Base-by-base conservation (phyloP, 257 asterid species). In the Nicotiana otophora region DNA sequence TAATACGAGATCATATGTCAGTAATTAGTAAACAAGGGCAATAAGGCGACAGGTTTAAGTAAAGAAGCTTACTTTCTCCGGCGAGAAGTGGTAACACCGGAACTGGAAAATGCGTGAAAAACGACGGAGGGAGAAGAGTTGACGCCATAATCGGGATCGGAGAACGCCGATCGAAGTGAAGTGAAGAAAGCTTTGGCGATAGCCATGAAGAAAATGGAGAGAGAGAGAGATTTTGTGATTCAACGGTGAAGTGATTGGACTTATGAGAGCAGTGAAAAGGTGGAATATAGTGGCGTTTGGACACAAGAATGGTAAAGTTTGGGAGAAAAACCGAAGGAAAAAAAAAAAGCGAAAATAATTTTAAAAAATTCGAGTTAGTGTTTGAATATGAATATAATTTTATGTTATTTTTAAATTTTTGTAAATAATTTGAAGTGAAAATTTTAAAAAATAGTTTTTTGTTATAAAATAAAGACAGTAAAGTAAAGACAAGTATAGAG, bases 161-260 rank as follows among this genome's bases (percentile, higher is more conserved):
- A 51, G 91, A 83, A 26, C 91, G 84, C 39, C 85, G 82, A 39
- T 86, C 64, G 74, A 81, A 81, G 39, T 90, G 90, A 85, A 77
- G 63, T 75, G 91, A 87, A 63, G 86, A 90, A 83, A 81, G 91
- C 89, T 51, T 81, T 89, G 5, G 97, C 84, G 75, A 87, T 84
- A 51, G 96, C 95, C 98, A 91, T 89, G 80, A 15, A 26, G 1
- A 4, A 46, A 74, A 7, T 74, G 79, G 30, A 23, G 62, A 48
- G 39, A 46, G 66, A 31, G 34, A 66, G 66, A 86, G 83, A 7
- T 86, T 86, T 82, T 86, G 84, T 75, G 86, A 63, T 51, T 42
- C 77, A 31, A 63, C 67, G 57, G 60, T 30, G 57, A 23, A 36
- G 74, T 46, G 51, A 63, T 51, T 46, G 72, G 51, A 80, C 16